Evolutionary conservation across 257 asterid species (phyloP).

Genomic region (Striga asiatica): DNA sequence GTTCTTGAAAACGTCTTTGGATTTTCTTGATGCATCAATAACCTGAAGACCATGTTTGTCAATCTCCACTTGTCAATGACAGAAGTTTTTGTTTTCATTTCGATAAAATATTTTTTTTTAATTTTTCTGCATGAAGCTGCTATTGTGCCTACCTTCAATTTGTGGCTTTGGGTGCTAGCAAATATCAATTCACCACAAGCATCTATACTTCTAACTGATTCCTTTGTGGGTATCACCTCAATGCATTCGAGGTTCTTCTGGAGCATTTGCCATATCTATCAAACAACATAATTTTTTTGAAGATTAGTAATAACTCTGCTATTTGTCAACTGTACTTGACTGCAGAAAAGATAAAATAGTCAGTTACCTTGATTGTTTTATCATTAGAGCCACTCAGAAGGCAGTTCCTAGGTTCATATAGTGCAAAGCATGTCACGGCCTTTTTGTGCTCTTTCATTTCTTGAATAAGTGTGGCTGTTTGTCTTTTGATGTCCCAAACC

Average conservation of each 20-base stretch:
- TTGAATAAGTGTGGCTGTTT: slow-evolving; percentile 46
- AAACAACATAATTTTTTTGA: slow-evolving; percentile 1
- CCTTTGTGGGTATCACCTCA: slow-evolving; percentile 65
- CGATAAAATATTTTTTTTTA: too few relatives aligned
- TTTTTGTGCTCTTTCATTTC: slow-evolving; percentile 58
- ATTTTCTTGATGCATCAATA: slow-evolving; percentile 56
- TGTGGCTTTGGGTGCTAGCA: slow-evolving; percentile 44
- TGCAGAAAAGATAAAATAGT: too few relatives aligned
- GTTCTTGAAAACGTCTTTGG: slow-evolving; percentile 44
- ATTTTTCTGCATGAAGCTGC: too few relatives aligned
- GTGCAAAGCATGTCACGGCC: slow-evolving; percentile 68
- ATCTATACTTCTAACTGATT: slow-evolving; percentile 46
- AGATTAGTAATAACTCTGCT: too few relatives aligned
- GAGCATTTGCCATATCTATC: slow-evolving; percentile 69
- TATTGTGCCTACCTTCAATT: too few relatives aligned
- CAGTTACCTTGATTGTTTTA: slow-evolving; percentile 64
- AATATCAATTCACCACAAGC: slow-evolving; percentile 59
- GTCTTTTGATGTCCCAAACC: slow-evolving; percentile 89
- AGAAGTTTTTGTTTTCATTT: too few relatives aligned
- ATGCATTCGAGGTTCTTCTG: slow-evolving; percentile 50
- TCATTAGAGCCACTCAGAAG: slow-evolving; percentile 77
- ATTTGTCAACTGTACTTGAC: too few relatives aligned
- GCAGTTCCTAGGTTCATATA: slow-evolving; percentile 63
- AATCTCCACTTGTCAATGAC: slow-evolving; percentile 9
- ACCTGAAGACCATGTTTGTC: slow-evolving; percentile 23